These are phyloP conservation scores for Stemphylium vesicarium DNA, from an alignment of 2,329 filamentous ascomycete species.

Conservation along the genomic window DNA sequence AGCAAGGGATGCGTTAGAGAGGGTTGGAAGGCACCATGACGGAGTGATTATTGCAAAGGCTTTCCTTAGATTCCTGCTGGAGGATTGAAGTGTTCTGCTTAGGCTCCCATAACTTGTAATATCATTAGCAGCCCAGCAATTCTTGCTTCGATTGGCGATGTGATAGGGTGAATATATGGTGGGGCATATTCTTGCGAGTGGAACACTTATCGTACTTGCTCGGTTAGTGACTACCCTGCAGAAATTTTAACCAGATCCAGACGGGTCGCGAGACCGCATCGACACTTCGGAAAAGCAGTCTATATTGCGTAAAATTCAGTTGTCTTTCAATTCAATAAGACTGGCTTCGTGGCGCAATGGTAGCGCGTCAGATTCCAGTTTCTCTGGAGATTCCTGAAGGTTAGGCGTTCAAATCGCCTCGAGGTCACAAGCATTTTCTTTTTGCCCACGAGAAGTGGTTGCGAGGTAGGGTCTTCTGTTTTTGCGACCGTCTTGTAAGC, in stretches of 20 bases:
- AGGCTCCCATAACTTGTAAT: too few relatives aligned
- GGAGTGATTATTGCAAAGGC: constrained; percentile 75
- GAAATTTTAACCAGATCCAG: background rate
- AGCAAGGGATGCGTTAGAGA: constrained; percentile 70
- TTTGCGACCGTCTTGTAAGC: background rate
- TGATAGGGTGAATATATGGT: too few relatives aligned
- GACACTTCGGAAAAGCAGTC: background rate
- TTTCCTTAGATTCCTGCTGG: constrained; percentile 78
- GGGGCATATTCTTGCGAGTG: too few relatives aligned
- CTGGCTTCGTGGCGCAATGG: constrained; percentile 20
- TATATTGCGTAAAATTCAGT: background rate
- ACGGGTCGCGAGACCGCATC: too few relatives aligned
- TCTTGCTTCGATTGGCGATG: too few relatives aligned
- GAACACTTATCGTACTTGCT: background rate
- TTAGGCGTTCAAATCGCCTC: constrained; percentile 22
- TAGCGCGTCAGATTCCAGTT: constrained; percentile 23
- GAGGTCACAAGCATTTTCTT: constrained; percentile 8
- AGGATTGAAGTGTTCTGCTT: constrained; percentile 47
- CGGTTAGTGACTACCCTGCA: background rate
- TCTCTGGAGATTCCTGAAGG: constrained; percentile 18
- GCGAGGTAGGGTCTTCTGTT: background rate
- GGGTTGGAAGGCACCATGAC: constrained; percentile 74
- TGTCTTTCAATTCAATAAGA: background rate
- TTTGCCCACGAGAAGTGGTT: background rate
- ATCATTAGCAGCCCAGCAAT: too few relatives aligned